phyloP scores from a whole-genome alignment of 768 basidiomycete species.

The Coprinopsis cinerea region DNA sequence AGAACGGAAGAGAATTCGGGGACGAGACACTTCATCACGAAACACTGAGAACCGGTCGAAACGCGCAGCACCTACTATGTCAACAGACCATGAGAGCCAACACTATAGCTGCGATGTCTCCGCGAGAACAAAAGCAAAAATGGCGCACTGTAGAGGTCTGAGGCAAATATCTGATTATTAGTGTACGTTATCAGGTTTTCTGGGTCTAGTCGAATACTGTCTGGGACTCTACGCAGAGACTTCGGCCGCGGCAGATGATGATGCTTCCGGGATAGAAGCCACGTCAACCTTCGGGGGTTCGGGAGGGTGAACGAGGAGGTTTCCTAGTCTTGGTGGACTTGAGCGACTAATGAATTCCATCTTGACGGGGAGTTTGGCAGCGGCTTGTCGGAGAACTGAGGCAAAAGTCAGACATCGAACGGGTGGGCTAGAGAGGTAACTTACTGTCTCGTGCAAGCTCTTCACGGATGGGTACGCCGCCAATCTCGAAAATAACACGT shows the following conservation, averaged over 20 bases:
- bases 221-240: conserved; percentile 2
- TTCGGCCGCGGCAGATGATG: conserved; percentile 5
- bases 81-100: no score
- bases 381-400: conserved; percentile 81
- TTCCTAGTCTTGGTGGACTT: conserved; percentile 71
- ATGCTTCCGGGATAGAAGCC: conserved; percentile 6
- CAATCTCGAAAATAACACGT: conserved; percentile 91
- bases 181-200: neutral
- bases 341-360: conserved; percentile 79
- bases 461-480: conserved; percentile 82
- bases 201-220: neutral
- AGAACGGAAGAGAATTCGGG: no score
- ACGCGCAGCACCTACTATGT: no score
- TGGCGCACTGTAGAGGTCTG: no score
- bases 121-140: no score
- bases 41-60: no score
- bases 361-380: conserved; percentile 77
- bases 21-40: no score
- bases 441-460: conserved; percentile 89
- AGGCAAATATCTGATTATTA: neutral
- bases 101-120: no score
- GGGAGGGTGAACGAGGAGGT: conserved; percentile 47
- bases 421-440: conserved; percentile 15
- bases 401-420: conserved; percentile 1
- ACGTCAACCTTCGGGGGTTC: conserved; percentile 22